Percentiles rank a stretch among this genome's conserved stretches.
These are phyloP conservation scores for Cutaneotrichosporon sp. DNA, from an alignment of 1,284 basidiomycete genomes.

Conservation along the genomic window DNA sequence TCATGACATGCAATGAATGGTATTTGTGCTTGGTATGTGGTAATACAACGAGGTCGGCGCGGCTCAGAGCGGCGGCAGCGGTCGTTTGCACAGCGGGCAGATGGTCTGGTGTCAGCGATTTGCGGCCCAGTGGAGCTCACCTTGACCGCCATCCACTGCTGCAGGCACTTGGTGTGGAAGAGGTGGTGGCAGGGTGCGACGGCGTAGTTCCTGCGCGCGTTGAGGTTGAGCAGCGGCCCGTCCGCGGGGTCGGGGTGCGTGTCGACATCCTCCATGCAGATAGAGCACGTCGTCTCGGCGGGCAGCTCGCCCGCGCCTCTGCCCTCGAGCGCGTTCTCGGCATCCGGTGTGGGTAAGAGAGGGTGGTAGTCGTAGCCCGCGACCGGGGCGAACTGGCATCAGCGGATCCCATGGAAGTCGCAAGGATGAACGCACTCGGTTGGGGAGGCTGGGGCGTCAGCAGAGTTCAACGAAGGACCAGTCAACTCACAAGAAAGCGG, in stretches of 20 bases:
- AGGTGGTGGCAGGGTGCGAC: conserved; percentile 85
- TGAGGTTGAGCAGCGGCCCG: conserved; percentile 47
- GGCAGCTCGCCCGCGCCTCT: not conserved
- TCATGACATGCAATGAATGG: conserved; percentile 1
- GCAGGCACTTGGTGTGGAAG: conserved; percentile 84
- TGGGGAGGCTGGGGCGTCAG: conserved; percentile 7
- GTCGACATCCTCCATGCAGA: conserved; percentile 84
- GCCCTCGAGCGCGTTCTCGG: conserved; percentile 61
- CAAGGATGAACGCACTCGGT: conserved; percentile 1
- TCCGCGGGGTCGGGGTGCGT: conserved; percentile 53
- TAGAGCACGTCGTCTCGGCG: conserved; percentile 71
- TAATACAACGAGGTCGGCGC: not conserved
- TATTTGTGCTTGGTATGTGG: conserved; percentile 7
- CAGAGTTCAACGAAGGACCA: not conserved
- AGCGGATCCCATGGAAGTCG: no score
- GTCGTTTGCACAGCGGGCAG: conserved; percentile 81
- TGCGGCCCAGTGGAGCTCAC: no score
- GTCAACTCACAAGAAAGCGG: conserved; percentile 68
- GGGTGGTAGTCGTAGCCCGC: conserved; percentile 83
- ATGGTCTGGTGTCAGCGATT: conserved; percentile 66
- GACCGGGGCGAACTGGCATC: conserved; percentile 59
- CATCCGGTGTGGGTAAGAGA: conserved; percentile 66
- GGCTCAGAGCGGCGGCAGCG: conserved; percentile 68
- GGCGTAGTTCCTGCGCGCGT: conserved; percentile 69
- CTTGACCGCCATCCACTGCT: conserved; percentile 85